A percentile compares a stretch with the other conserved stretches of the same genome.
Evolutionary conservation across 441 rosid genomes (phyloP).

Genomic region (Theobroma grandiflorum): DNA sequence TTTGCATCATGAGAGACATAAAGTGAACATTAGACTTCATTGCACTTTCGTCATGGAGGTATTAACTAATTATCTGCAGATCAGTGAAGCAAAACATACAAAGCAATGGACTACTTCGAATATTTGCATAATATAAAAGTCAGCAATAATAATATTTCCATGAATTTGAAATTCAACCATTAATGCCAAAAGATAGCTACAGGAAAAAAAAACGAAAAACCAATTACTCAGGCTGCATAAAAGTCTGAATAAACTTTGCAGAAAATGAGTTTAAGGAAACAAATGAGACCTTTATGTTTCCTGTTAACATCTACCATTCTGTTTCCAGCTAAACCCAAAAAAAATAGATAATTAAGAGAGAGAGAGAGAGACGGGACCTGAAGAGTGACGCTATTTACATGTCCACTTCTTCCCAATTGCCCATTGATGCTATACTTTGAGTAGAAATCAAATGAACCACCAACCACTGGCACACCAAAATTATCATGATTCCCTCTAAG

Average conservation of each 20-base stretch:
- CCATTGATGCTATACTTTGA: conserved; percentile 85
- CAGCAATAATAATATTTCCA: neutral
- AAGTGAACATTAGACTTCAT: conserved; percentile 14
- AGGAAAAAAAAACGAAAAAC: neutral
- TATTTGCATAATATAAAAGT: conserved; percentile 5
- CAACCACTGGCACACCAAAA: conserved; percentile 79
- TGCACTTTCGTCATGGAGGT: conserved; percentile 5
- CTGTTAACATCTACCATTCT: conserved; percentile 2
- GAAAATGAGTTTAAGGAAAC: neutral
- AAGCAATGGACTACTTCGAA: neutral
- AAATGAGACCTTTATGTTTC: neutral
- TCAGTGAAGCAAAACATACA: neutral
- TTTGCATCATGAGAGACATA: neutral
- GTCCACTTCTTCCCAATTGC: conserved; percentile 60
- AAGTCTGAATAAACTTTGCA: conserved; percentile 2
- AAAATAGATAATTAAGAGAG: conserved; percentile 11
- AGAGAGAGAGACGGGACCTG: conserved; percentile 60
- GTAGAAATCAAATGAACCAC: conserved; percentile 78
- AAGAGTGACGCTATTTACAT: conserved; percentile 69
- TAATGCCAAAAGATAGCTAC: neutral
- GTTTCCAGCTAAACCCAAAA: conserved; percentile 7
- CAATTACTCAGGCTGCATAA: neutral
- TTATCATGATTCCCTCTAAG: conserved; percentile 94
- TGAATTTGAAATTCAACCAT: conserved; percentile 18
- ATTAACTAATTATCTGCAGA: conserved; percentile 11